These are phyloP conservation scores for Morella rubra DNA, from an alignment of 306 rosid species.

Conservation along the genomic window DNA sequence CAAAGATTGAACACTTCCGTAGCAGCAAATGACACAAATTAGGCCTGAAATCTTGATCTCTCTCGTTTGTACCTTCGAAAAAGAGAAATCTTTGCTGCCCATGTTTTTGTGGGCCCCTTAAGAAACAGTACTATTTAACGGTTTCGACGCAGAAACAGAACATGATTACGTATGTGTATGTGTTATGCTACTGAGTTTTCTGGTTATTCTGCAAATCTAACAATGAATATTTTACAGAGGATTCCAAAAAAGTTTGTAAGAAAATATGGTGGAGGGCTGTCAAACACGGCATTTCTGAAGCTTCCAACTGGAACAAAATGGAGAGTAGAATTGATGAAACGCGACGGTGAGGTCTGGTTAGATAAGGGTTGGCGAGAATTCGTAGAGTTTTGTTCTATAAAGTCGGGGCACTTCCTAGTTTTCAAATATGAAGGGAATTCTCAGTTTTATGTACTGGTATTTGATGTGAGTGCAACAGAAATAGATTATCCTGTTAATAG, in stretches of 20 bases:
- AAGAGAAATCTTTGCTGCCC: no score
- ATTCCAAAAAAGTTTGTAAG: background rate
- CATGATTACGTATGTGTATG: no score
- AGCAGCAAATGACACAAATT: no score
- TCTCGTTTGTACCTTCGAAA: no score
- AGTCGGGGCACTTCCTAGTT: background rate
- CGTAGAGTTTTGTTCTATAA: background rate
- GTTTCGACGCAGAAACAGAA: no score
- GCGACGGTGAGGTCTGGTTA: background rate
- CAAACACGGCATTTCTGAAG: background rate
- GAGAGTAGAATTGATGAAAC: background rate
- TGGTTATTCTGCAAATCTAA: background rate
- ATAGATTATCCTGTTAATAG: slow-evolving; percentile 26
- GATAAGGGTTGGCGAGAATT: slow-evolving; percentile 23
- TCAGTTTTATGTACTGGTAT: slow-evolving; percentile 20
- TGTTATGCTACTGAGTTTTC: background rate
- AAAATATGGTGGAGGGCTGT: background rate
- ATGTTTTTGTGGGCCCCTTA: no score
- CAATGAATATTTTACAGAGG: background rate
- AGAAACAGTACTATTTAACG: no score
- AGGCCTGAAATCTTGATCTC: no score
- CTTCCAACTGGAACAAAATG: slow-evolving; percentile 14
- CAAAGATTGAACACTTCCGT: no score
- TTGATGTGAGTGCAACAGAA: slow-evolving; percentile 17
- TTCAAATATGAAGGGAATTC: slow-evolving; percentile 26